Conservation (phyloP, 768 basidiomycete species). For the Psilocybe azurescens region DNA sequence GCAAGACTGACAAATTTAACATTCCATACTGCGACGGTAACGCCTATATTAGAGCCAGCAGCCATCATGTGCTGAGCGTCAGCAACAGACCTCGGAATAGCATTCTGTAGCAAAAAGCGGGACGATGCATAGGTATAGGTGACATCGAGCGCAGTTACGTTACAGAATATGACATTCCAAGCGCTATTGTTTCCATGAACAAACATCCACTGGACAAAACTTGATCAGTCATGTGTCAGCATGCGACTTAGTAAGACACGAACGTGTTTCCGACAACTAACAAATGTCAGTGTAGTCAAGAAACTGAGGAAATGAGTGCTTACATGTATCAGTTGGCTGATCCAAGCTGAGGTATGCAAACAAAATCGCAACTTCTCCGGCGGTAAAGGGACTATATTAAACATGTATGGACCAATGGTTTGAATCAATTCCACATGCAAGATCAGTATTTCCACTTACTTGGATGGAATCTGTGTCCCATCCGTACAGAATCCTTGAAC, state of each 20-base stretch:
- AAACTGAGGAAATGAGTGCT: not conserved
- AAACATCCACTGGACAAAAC: conserved; percentile 5
- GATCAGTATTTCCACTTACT: not conserved
- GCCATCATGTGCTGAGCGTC: not conserved
- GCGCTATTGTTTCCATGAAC: conserved; percentile 1
- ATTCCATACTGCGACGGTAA: not conserved
- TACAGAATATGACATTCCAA: conserved; percentile 11
- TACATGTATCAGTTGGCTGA: not conserved
- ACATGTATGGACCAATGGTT: not conserved
- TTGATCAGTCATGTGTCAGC: not conserved
- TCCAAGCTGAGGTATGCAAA: not conserved
- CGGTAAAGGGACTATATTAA: not conserved
- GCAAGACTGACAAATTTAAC: conserved; percentile 6
- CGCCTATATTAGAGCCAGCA: not conserved
- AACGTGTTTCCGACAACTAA: conserved; percentile 6
- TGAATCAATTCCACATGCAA: not conserved
- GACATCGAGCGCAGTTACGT: conserved; percentile 2
- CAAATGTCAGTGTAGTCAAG: not conserved
- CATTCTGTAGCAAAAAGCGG: not conserved
- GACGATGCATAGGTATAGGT: conserved; percentile 7
- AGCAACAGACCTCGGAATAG: not conserved
- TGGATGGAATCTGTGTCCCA: not conserved
- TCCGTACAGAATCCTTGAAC: conserved; percentile 2
- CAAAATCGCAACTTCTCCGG: conserved; percentile 1
- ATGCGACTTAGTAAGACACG: not conserved